Evolutionary conservation across 2,329 filamentous ascomycete genomes (phyloP).

Genomic region (Exophiala phaeomuriformis): DNA sequence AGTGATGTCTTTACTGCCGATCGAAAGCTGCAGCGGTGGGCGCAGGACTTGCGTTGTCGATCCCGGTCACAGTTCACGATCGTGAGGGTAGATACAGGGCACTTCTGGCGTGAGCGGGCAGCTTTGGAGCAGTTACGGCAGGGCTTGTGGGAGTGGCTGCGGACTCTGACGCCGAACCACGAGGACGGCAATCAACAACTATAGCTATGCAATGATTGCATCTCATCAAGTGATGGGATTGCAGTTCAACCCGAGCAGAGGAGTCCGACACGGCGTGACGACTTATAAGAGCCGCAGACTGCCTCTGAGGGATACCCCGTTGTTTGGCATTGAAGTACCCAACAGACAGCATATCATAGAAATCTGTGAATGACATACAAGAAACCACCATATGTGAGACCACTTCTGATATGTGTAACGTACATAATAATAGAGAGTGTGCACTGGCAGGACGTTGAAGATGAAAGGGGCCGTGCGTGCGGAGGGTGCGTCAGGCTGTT

Average conservation of each 20-base stretch:
- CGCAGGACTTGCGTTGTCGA: slow-evolving; percentile 42
- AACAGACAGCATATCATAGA: slow-evolving; percentile 1
- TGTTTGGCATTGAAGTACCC: slow-evolving; percentile 8
- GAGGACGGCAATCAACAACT: background rate
- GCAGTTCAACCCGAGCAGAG: too few relatives aligned
- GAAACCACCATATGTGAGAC: background rate
- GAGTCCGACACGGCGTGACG: too few relatives aligned
- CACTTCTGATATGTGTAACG: slow-evolving; percentile 9
- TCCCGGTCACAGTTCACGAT: slow-evolving; percentile 41
- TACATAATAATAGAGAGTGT: background rate
- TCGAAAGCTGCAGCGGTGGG: slow-evolving; percentile 61
- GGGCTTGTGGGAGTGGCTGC: slow-evolving; percentile 15
- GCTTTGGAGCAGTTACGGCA: slow-evolving; percentile 11
- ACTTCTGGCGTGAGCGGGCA: slow-evolving; percentile 21
- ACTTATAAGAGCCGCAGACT: too few relatives aligned
- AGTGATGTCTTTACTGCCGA: slow-evolving; percentile 65
- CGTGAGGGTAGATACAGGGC: slow-evolving; percentile 13
- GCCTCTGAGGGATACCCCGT: too few relatives aligned
- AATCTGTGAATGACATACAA: background rate
- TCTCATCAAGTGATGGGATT: too few relatives aligned
- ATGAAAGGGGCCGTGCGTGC: too few relatives aligned
- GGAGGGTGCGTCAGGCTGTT: too few relatives aligned
- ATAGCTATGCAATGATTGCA: too few relatives aligned
- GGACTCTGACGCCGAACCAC: background rate
- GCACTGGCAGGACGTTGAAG: too few relatives aligned